Percentiles rank a stretch among this genome's conserved stretches.
Evolutionary conservation across 116 monocot genomes (phyloP).

Genomic region (Papilionanthe hybrid): DNA sequence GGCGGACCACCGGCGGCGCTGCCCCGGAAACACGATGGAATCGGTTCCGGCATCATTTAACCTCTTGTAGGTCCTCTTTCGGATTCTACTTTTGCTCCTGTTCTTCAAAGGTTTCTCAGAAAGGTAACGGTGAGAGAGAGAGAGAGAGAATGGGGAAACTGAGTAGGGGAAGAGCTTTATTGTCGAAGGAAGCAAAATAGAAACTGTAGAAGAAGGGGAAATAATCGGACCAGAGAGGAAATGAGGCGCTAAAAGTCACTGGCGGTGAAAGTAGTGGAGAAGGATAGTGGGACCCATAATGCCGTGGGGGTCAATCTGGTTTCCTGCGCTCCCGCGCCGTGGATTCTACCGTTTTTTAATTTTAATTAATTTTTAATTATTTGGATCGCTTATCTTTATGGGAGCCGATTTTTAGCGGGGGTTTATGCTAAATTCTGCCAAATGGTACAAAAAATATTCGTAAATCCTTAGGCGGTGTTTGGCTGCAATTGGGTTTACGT

Average conservation of each 20-base stretch:
- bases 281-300: not conserved
- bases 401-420: too few relatives aligned
- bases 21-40: slow-evolving; percentile 52
- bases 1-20: slow-evolving; percentile 22
- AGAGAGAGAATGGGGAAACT: not conserved
- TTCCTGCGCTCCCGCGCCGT: slow-evolving; percentile 1
- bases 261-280: not conserved
- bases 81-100: not conserved
- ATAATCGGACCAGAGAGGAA: not conserved
- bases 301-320: not conserved
- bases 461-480: too few relatives aligned
- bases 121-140: not conserved
- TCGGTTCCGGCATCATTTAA: slow-evolving; percentile 33
- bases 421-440: too few relatives aligned
- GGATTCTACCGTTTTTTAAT: not conserved
- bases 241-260: not conserved
- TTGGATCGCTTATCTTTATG: too few relatives aligned
- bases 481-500: too few relatives aligned
- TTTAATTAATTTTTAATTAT: too few relatives aligned
- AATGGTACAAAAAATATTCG: too few relatives aligned
- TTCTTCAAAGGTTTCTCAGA: not conserved
- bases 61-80: not conserved
- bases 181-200: not conserved
- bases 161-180: not conserved
- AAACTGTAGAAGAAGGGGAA: not conserved